Evolutionary conservation across 192 early-diverging fungal genomes (phyloP).

Genomic region (Coemansia pectinata): DNA sequence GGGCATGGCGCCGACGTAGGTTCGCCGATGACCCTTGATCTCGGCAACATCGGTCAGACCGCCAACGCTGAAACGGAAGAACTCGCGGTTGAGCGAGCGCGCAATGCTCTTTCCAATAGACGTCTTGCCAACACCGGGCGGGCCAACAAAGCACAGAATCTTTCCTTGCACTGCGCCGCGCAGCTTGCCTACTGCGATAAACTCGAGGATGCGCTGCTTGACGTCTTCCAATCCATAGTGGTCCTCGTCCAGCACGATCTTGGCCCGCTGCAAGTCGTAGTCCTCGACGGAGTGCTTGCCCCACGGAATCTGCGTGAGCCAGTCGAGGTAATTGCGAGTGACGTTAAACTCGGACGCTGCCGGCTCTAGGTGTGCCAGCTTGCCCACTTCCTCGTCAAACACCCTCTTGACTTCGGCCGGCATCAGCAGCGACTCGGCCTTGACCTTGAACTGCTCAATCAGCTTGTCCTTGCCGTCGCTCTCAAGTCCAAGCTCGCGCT

Average conservation of each 20-base stretch:
- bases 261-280: conserved; percentile 87
- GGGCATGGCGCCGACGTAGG: conserved; percentile 99
- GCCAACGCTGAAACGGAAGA: conserved; percentile 96
- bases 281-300: conserved; percentile 88
- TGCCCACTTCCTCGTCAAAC: conserved; percentile 96
- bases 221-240: conserved; percentile 99
- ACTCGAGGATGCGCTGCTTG: conserved; percentile 98
- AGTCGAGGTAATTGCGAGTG: conserved; percentile 98
- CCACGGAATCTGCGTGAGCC: conserved; percentile 98
- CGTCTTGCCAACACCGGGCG: conserved; percentile 99
- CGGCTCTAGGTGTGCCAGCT: conserved; percentile 90
- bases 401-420: conserved; percentile 90
- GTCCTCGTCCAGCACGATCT: conserved; percentile 92
- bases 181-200: conserved; percentile 97
- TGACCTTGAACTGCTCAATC: conserved; percentile 90
- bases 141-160: conserved; percentile 96
- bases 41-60: conserved; percentile 98
- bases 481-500: conserved; percentile 97
- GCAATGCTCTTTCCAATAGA: conserved; percentile 98
- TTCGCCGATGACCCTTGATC: conserved; percentile 98
- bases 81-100: conserved; percentile 89
- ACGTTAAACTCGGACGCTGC: conserved; percentile 98
- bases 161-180: conserved; percentile 97
- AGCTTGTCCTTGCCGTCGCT: conserved; percentile 98
- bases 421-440: conserved; percentile 83